Evolutionary conservation across 768 basidiomycete genomes (phyloP), one percentile per base, ranked within the genome.

Genomic region (Mycena latifolia): DNA sequence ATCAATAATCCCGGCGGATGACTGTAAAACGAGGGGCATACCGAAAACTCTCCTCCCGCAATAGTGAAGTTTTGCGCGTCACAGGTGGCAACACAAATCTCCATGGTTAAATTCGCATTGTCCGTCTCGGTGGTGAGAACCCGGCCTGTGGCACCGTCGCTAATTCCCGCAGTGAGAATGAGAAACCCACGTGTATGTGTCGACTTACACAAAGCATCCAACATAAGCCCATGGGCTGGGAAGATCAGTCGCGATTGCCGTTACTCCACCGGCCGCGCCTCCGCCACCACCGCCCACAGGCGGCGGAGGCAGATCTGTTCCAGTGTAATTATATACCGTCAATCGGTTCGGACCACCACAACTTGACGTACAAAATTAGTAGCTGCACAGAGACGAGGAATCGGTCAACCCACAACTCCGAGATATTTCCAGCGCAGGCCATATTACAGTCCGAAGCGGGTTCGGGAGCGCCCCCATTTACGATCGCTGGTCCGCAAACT

Each of bases 291-390:
- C n/a, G n/a, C n/a, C 80, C 10, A 72, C 74, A 20, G 73, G 76
- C 22, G 72, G 65, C 15, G 73, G 74, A n/a, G 87, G 84, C 25
- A 88, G 79, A 61, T 78, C 75, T 0, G 83, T 85, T 0, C 89
- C 90, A 43, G 90, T 92, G 67, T 86, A 92, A 74, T 92, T 90
- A 75, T 91, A 93, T 3, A 89, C 75, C 57, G 86, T 90, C 24
- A 93, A 79, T 47, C 86, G 79, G 71, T 89, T 83, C 0, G 92
- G 89, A 35, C 92, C 92, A 24, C 92, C 92, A 68, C 92, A 94
- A 64, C 68, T 69, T 43, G 37, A n/a, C 10, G 20, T 10, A 10
- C 35, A 18, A 27, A 9, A 45, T 66, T 25, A 66, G 55, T 4
- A 14, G 9, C 10, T 12, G 20, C 1, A 6, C 14, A 24, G n/a